Evolutionary conservation across 2,329 filamentous ascomycete genomes (phyloP), one percentile per base, ranked within the genome.

Genomic region (Fusarium secorum): DNA sequence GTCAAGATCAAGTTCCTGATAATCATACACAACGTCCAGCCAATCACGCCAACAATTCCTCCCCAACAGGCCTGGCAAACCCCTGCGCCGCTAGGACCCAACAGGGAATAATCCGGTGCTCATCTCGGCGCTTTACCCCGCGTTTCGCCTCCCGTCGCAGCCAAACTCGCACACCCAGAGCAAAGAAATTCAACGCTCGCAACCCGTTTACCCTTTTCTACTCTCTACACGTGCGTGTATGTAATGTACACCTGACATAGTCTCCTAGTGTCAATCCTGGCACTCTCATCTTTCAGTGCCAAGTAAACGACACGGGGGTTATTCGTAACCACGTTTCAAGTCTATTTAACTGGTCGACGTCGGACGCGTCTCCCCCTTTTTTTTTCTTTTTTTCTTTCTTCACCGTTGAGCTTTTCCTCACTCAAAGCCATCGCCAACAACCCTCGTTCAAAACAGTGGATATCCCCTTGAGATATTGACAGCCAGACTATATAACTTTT

Each of bases 341-440:
- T 59, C 55, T 64, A 70, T 66, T 66, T 72, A 72, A 72, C 68
- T 60, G 65, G 65, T 72, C 61, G 65, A 70, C 69, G 65, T 72
- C 60, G 54, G 22, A 72, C 60, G 54, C 39, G 24, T 30, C 57
- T 41, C 54, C n/a, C 51, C 51, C 57, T 46, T 46, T 26, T 22
- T 30, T 26, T n/a, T 5, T 35, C 17, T 26, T 22, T 30, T 26
- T n/a, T 5, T 35, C 17, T 35, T 59, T 41, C 44, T 36, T 52
- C 32, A 52, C 48, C 10, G 9, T 52, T 26, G 48, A 26, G 18
- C 42, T 26, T 32, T 32, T 32, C 24, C 48, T 35, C 60, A 39
- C 39, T 33, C 33, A 26, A 24, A 24, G 10, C 22, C 33, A 41
- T 62, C 64, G 39, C 45, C 51, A 49, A 14, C 42, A 39, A 55